Conservation (phyloP, 2,329 filamentous ascomycete genomes). For the Botrytis paeoniae region DNA sequence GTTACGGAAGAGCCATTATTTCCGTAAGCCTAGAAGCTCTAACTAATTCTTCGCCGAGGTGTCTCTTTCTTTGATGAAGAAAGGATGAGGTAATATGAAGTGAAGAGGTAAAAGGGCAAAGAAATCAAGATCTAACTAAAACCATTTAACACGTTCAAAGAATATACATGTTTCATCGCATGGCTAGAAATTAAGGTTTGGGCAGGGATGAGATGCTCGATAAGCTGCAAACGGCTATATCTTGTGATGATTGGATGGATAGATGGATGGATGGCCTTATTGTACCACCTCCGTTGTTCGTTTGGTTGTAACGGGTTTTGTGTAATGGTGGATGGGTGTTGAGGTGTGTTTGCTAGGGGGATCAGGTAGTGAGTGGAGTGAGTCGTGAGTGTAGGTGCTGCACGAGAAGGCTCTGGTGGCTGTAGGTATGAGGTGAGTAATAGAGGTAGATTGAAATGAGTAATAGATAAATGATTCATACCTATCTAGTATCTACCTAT, state of each 20-base stretch:
- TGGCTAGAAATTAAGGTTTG: neutral
- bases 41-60: neutral
- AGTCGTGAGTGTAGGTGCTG: neutral
- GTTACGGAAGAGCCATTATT: neutral
- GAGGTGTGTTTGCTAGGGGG: neutral
- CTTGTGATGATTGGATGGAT: neutral
- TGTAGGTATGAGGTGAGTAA: neutral
- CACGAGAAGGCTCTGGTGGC: too few species aligned
- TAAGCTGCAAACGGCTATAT: neutral
- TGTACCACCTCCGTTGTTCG: neutral
- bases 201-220: neutral
- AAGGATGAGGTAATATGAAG: neutral
- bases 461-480: neutral
- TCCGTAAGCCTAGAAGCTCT: neutral
- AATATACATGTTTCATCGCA: neutral
- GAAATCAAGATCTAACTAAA: neutral
- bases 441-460: neutral
- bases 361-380: neutral
- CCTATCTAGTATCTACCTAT: neutral
- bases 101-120: neutral
- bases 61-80: neutral
- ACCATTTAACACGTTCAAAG: neutral
- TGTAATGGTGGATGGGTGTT: neutral
- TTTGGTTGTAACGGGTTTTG: neutral
- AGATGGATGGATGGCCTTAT: neutral